These are phyloP conservation scores for Pseudohyphozyma bogoriensis DNA, from an alignment of 768 basidiomycete genomes.

Conservation along the genomic window DNA sequence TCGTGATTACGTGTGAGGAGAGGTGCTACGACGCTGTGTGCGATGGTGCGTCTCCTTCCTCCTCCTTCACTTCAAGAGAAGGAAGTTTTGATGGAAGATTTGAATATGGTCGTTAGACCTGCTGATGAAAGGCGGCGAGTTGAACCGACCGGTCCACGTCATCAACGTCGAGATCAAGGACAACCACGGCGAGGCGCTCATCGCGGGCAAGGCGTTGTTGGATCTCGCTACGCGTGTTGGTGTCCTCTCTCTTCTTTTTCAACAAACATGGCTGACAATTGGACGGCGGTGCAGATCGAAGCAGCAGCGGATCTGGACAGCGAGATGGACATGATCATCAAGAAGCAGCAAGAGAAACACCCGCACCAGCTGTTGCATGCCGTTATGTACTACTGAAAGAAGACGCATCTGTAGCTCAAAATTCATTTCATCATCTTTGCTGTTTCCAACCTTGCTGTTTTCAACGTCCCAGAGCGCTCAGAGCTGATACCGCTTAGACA, in stretches of 20 bases:
- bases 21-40: conserved; percentile 97
- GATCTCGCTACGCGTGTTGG: conserved; percentile 81
- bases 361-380: conserved; percentile 86
- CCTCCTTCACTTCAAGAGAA: not conserved
- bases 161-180: conserved; percentile 99
- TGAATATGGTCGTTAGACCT: conserved; percentile 53
- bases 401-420: not conserved
- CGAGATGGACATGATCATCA: conserved; percentile 77
- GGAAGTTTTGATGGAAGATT: too few species aligned
- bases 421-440: too few species aligned
- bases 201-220: conserved; percentile 89
- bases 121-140: conserved; percentile 74
- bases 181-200: conserved; percentile 94
- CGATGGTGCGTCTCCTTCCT: conserved; percentile 56
- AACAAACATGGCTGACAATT: conserved; percentile 15
- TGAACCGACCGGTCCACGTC: conserved; percentile 85
- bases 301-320: conserved; percentile 74
- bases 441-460: too few species aligned
- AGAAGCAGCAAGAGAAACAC: conserved; percentile 73
- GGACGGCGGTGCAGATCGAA: conserved; percentile 64
- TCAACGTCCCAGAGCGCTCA: too few species aligned
- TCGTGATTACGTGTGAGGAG: conserved; percentile 98
- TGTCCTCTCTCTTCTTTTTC: conserved; percentile 22
- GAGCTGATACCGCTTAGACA: too few species aligned
- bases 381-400: conserved; percentile 70